Percentiles rank a stretch among this genome's conserved stretches.
Evolutionary conservation across 176 grass and related monocot genomes (phyloP).

Genomic region (Coix lacrymajobi): DNA sequence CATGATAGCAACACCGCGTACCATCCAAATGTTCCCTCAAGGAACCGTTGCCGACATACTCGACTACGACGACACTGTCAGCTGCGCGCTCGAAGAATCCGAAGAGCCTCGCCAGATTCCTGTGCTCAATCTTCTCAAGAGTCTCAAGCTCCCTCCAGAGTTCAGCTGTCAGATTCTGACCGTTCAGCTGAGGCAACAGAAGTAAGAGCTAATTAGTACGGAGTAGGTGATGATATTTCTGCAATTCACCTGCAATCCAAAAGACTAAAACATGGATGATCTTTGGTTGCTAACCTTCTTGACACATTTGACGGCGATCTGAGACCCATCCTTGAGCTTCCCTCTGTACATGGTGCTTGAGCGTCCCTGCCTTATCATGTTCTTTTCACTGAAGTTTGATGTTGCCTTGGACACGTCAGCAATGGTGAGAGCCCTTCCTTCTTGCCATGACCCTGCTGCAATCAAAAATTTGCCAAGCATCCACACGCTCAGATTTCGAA

Average conservation of each 20-base stretch:
- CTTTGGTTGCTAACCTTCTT: constrained; percentile 5
- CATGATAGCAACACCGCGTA: not conserved
- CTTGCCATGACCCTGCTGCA: constrained; percentile 27
- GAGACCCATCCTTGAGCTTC: constrained; percentile 32
- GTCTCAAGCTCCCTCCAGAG: constrained; percentile 28
- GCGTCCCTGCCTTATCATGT: constrained; percentile 20
- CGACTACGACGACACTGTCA: not conserved
- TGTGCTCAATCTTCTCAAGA: constrained; percentile 35
- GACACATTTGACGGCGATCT: constrained; percentile 20
- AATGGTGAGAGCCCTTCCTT: constrained; percentile 2
- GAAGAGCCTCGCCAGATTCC: constrained; percentile 31
- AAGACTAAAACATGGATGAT: not conserved
- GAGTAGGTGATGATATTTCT: no score
- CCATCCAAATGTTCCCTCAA: constrained; percentile 45
- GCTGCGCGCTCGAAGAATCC: constrained; percentile 15
- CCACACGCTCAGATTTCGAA: not conserved
- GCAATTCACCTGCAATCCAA: not conserved
- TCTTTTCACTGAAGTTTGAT: constrained; percentile 40
- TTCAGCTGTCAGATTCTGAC: constrained; percentile 9
- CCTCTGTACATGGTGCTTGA: constrained; percentile 30
- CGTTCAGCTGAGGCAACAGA: constrained; percentile 1
- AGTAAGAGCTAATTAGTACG: not conserved
- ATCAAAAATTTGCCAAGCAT: not conserved
- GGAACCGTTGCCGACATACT: constrained; percentile 38
- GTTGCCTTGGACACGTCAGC: constrained; percentile 24